Conservation (phyloP, 2,329 filamentous ascomycete species). For the Curvularia eragrostidis region DNA sequence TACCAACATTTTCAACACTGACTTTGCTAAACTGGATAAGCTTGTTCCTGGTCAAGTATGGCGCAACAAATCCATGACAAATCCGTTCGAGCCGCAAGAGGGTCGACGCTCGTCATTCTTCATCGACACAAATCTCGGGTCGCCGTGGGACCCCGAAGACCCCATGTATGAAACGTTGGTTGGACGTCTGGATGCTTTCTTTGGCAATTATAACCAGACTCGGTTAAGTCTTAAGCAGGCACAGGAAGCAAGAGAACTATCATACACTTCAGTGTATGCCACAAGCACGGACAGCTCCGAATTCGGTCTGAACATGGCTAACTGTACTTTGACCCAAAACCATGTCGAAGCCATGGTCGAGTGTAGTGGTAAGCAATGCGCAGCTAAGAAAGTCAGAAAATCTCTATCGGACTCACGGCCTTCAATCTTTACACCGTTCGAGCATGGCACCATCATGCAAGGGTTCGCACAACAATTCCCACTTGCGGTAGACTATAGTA, state of each 20-base stretch:
- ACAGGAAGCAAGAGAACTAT: conserved; percentile 15
- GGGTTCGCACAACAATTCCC: conserved; percentile 24
- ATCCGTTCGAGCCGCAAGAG: conserved; percentile 21
- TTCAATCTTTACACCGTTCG: conserved; percentile 24
- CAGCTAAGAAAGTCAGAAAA: conserved; percentile 19
- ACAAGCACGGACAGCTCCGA: neutral
- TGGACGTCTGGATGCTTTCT: conserved; percentile 29
- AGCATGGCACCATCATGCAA: conserved; percentile 19
- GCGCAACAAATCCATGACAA: conserved; percentile 23
- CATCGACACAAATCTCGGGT: conserved; percentile 30
- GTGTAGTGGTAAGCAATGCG: conserved; percentile 25
- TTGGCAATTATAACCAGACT: conserved; percentile 26
- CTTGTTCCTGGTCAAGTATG: conserved; percentile 29
- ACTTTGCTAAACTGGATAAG: conserved; percentile 26
- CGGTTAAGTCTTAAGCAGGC: conserved; percentile 7
- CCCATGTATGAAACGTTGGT: conserved; percentile 4
- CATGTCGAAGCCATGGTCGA: conserved; percentile 34
- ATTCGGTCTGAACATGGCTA: conserved; percentile 25
- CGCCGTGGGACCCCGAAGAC: conserved; percentile 2
- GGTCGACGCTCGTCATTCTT: conserved; percentile 27
- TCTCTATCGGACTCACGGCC: conserved; percentile 28
- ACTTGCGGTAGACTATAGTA: conserved; percentile 9
- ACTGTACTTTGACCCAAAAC: conserved; percentile 27
- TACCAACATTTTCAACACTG: conserved; percentile 1
- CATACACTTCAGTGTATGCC: conserved; percentile 22